A percentile compares a stretch with the other conserved stretches of the same genome.
Evolutionary conservation across 768 basidiomycete species (phyloP).

Genomic region (Tulasnella sp.): DNA sequence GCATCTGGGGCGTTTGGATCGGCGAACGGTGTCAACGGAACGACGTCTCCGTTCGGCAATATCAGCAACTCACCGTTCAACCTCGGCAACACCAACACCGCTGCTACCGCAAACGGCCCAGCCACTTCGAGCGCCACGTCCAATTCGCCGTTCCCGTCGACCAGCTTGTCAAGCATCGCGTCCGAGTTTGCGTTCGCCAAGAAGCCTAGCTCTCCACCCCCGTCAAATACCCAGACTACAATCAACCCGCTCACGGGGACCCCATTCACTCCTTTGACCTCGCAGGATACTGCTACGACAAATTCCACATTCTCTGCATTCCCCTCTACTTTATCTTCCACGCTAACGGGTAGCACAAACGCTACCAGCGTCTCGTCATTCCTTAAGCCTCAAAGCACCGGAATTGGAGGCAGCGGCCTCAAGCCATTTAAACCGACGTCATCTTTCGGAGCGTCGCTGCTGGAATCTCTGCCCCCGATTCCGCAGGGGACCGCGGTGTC

Average conservation of each 20-base stretch:
- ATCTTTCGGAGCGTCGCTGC: conserved; percentile 69
- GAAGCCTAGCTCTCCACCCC: conserved; percentile 17
- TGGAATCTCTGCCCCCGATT: conserved; percentile 72
- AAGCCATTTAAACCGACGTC: conserved; percentile 82
- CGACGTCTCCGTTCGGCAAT: conserved; percentile 1
- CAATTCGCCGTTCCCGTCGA: not conserved
- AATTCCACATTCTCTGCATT: conserved; percentile 45
- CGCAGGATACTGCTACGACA: conserved; percentile 38
- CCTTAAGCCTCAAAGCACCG: conserved; percentile 50
- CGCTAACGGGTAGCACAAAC: conserved; percentile 49
- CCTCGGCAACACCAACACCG: conserved; percentile 7
- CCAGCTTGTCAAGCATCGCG: conserved; percentile 59
- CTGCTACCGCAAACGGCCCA: not conserved
- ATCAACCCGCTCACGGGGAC: conserved; percentile 2
- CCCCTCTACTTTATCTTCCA: conserved; percentile 51
- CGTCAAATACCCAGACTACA: conserved; percentile 27
- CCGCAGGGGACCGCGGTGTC: conserved; percentile 38
- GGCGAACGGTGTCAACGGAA: not conserved
- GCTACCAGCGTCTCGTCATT: conserved; percentile 37
- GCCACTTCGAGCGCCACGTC: conserved; percentile 25
- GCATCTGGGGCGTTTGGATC: conserved; percentile 47
- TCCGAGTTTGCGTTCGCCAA: conserved; percentile 61
- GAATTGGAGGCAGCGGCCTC: conserved; percentile 50
- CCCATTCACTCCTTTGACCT: conserved; percentile 29
- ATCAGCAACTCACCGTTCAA: not conserved